Evolutionary conservation across 352 stramenopile species (phyloP).

Genomic region (Globisporangium abappressorium): DNA sequence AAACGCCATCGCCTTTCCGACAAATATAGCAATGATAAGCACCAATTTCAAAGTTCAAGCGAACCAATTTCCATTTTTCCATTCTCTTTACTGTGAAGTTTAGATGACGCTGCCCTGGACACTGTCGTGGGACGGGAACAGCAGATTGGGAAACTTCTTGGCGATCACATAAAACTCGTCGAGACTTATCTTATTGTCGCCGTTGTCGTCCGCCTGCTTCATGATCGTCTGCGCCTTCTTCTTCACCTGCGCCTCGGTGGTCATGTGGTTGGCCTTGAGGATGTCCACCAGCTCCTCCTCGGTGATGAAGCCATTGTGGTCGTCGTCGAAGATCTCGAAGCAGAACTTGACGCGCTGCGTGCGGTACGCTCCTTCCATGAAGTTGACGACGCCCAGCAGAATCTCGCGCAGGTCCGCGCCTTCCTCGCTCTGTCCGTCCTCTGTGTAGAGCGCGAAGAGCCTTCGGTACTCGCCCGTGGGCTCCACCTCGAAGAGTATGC

Average conservation of each 20-base stretch:
- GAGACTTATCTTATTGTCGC: conserved; percentile 70
- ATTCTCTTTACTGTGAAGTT: neutral
- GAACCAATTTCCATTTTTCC: neutral
- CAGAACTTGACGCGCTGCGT: conserved; percentile 90
- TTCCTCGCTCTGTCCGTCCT: conserved; percentile 58
- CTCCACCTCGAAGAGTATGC: conserved; percentile 82
- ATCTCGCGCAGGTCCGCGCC: conserved; percentile 88
- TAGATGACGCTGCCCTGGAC: conserved; percentile 6
- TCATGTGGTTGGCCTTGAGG: conserved; percentile 90
- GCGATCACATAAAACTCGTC: conserved; percentile 86
- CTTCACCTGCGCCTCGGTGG: conserved; percentile 62
- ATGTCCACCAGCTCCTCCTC: conserved; percentile 90
- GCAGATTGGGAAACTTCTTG: conserved; percentile 90
- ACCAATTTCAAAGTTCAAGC: neutral
- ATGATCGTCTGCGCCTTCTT: conserved; percentile 88
- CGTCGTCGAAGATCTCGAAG: conserved; percentile 94
- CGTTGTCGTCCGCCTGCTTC: conserved; percentile 77
- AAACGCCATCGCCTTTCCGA: neutral
- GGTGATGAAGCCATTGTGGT: conserved; percentile 89
- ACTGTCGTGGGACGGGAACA: conserved; percentile 71
- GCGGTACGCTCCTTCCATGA: conserved; percentile 65
- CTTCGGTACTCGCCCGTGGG: conserved; percentile 86
- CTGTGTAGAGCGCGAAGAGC: conserved; percentile 84
- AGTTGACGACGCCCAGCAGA: conserved; percentile 90
- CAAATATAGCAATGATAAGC: neutral